Evolutionary conservation across 441 rosid species (phyloP).

Genomic region (Euphorbia corollata): DNA sequence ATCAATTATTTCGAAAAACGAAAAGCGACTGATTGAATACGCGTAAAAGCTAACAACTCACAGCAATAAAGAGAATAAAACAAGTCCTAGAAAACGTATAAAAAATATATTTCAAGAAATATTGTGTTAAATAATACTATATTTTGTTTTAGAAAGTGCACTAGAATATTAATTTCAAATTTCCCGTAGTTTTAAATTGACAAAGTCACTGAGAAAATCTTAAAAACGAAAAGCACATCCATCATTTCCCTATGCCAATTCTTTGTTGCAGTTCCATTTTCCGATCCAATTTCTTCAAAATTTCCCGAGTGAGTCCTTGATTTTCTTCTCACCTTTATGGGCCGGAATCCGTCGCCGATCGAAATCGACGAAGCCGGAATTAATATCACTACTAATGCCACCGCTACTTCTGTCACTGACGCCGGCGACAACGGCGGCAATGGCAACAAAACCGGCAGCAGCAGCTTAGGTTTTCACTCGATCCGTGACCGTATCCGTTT

Average conservation of each 20-base stretch:
- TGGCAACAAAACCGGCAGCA: constrained; percentile 17
- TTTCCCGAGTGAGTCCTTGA: constrained; percentile 10
- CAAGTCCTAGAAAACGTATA: no score
- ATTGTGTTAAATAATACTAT: no score
- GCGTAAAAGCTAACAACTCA: no score
- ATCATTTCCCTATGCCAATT: not conserved
- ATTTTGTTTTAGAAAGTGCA: no score
- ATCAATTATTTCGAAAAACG: no score
- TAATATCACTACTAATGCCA: constrained; percentile 1
- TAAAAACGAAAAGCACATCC: not conserved
- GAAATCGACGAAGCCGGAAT: constrained; percentile 43
- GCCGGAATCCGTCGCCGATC: constrained; percentile 34
- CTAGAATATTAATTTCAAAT: not conserved
- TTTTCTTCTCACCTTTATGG: constrained; percentile 24
- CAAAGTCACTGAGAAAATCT: not conserved
- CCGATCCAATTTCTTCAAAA: not conserved
- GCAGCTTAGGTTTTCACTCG: constrained; percentile 37
- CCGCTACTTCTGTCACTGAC: constrained; percentile 16
- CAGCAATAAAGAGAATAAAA: no score
- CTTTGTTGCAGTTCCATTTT: not conserved
- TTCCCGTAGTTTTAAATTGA: not conserved
- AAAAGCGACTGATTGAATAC: no score
- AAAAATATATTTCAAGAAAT: no score
- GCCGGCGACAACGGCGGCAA: constrained; percentile 16
- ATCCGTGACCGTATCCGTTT: constrained; percentile 63